phyloP scores from a whole-genome alignment of 768 basidiomycete species.

The Tricholoma flavovirens region DNA sequence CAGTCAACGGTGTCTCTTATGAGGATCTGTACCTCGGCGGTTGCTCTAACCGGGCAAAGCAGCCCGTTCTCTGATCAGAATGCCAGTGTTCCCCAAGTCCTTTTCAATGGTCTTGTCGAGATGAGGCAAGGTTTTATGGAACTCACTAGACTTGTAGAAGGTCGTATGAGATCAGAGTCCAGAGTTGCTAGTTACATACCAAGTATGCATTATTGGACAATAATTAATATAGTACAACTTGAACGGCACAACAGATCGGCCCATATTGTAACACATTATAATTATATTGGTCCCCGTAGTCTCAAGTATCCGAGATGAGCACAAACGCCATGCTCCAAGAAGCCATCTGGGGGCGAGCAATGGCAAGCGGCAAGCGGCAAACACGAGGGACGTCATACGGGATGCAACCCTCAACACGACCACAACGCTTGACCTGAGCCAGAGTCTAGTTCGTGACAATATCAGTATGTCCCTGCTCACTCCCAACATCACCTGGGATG shows the following conservation, averaged over 20 bases:
- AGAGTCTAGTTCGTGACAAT: conserved; percentile 17
- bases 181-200: no score
- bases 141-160: no score
- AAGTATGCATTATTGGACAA: neutral
- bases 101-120: no score
- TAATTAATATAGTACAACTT: neutral
- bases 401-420: neutral
- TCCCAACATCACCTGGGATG: conserved; percentile 59
- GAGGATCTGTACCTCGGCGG: no score
- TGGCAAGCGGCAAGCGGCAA: neutral
- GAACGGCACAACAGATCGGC: neutral
- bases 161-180: no score
- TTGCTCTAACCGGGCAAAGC: no score
- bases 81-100: no score
- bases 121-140: no score
- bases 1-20: no score
- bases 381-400: neutral
- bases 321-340: neutral
- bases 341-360: neutral
- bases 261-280: neutral
- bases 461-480: conserved; percentile 51
- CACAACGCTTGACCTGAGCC: neutral
- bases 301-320: neutral
- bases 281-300: neutral
- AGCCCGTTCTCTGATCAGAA: no score